These are phyloP conservation scores for Coelastrella sp. DNA, from an alignment of 139 green algal genomes.

Conservation along the genomic window DNA sequence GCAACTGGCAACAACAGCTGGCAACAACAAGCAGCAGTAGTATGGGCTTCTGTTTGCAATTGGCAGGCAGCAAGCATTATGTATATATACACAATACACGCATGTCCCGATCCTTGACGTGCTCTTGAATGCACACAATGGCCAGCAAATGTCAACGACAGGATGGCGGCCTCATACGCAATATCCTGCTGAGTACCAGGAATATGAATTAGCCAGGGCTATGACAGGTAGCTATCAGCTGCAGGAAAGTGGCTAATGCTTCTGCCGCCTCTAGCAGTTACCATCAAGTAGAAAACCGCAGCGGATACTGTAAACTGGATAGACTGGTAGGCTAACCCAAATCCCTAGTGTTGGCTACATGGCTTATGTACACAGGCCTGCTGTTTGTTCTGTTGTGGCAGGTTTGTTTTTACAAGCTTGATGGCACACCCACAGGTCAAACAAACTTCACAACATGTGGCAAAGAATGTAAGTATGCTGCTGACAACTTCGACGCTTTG, in stretches of 20 bases:
- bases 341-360: background rate
- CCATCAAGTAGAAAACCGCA: background rate
- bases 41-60: background rate
- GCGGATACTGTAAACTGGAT: background rate
- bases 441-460: constrained; percentile 34
- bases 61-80: background rate
- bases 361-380: background rate
- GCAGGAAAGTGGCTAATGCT: no score
- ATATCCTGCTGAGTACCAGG: background rate
- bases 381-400: background rate
- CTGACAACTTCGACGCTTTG: background rate
- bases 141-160: no score
- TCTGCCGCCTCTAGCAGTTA: no score
- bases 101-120: no score
- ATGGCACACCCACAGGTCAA: background rate
- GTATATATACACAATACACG: no score
- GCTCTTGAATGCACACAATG: no score
- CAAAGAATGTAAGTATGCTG: constrained; percentile 19
- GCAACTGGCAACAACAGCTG: background rate
- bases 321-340: background rate
- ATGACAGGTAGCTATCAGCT: no score
- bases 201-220: background rate
- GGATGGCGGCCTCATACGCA: background rate
- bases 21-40: background rate
- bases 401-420: constrained; percentile 55